phyloP scores from a whole-genome alignment of 2,329 filamentous ascomycete species.

The Cryphonectria japonica region DNA sequence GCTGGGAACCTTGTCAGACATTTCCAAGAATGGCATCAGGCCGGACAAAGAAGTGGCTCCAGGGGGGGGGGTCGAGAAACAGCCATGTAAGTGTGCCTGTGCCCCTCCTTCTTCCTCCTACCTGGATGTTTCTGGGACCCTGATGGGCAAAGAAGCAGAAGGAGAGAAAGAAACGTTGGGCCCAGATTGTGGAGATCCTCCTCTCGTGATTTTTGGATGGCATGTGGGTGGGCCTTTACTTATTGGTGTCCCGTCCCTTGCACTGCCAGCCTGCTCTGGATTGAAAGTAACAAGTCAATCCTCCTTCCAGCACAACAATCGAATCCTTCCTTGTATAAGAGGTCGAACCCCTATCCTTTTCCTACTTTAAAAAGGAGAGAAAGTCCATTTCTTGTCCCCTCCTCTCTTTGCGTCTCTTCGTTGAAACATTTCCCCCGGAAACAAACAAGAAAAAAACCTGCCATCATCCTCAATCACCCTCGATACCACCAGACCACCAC shows the following conservation, averaged over 20 bases:
- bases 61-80: constrained; percentile 15
- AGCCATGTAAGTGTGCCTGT: neutral
- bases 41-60: neutral
- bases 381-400: neutral
- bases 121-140: neutral
- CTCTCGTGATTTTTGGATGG: neutral
- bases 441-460: neutral
- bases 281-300: neutral
- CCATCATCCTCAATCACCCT: neutral
- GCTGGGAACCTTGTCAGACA: neutral
- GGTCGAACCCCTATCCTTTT: constrained; percentile 9
- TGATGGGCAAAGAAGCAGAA: neutral
- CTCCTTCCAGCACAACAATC: neutral
- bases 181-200: neutral
- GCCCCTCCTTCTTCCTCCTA: neutral
- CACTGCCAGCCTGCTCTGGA: neutral
- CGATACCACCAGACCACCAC: neutral
- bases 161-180: neutral
- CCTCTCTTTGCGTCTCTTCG: neutral
- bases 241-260: neutral
- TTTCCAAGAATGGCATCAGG: constrained; percentile 11
- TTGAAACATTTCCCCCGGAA: neutral
- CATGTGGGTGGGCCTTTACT: neutral
- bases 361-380: neutral
- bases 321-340: neutral